These are phyloP conservation scores for Achaetomium macrosporum DNA, from an alignment of 2,329 filamentous ascomycete species.

Conservation along the genomic window DNA sequence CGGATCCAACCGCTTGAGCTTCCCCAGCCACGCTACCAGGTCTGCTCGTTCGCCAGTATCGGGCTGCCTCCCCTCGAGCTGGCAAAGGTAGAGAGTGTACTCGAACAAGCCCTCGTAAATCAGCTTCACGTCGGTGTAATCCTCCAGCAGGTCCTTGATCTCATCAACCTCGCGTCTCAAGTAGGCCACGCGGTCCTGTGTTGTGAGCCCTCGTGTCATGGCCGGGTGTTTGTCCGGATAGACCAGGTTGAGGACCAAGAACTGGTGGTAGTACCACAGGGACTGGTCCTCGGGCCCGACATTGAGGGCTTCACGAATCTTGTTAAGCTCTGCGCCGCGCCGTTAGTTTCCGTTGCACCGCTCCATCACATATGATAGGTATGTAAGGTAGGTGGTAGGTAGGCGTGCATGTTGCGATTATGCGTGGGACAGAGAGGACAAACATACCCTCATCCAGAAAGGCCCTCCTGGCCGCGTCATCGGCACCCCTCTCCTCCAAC, in stretches of 20 bases:
- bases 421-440: neutral
- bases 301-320: slow-evolving; percentile 73
- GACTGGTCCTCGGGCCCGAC: slow-evolving; percentile 92
- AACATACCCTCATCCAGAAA: slow-evolving; percentile 65
- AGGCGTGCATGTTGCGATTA: neutral
- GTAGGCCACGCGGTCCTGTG: slow-evolving; percentile 58
- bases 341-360: slow-evolving; percentile 2
- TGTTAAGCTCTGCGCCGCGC: slow-evolving; percentile 54
- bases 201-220: slow-evolving; percentile 59
- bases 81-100: slow-evolving; percentile 57
- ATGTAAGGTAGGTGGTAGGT: too few species aligned
- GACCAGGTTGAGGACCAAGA: slow-evolving; percentile 65
- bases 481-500: slow-evolving; percentile 63
- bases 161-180: slow-evolving; percentile 66
- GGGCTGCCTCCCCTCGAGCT: slow-evolving; percentile 43
- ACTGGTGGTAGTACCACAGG: slow-evolving; percentile 95
- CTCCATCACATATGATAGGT: too few species aligned
- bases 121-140: slow-evolving; percentile 64
- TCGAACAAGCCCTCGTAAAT: slow-evolving; percentile 82
- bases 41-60: slow-evolving; percentile 38
- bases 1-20: slow-evolving; percentile 65
- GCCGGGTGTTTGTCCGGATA: slow-evolving; percentile 44
- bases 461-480: slow-evolving; percentile 53
- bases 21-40: slow-evolving; percentile 53
- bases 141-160: slow-evolving; percentile 59